A percentile compares a stretch with the other conserved stretches of the same genome.
phyloP scores from a whole-genome alignment of 805 yeast genomes.

The Pichia pseudocactophila region DNA sequence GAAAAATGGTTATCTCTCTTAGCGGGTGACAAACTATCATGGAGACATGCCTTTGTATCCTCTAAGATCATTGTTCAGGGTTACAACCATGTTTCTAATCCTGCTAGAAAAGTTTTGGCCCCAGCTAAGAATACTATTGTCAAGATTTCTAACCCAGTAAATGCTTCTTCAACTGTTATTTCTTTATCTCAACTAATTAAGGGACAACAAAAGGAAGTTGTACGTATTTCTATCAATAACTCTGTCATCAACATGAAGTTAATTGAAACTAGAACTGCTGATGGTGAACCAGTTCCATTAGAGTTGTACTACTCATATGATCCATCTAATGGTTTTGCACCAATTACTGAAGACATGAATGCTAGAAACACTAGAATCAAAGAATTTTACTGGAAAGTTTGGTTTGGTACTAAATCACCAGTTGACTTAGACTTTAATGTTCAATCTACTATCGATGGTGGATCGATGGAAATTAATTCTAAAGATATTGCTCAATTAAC shows the following conservation, averaged over 20 bases:
- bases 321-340: slow-evolving; percentile 90
- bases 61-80: slow-evolving; percentile 81
- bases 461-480: slow-evolving; percentile 56
- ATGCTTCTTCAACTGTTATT: slow-evolving; percentile 48
- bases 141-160: slow-evolving; percentile 47
- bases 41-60: slow-evolving; percentile 89
- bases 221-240: slow-evolving; percentile 46
- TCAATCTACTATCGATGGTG: slow-evolving; percentile 62
- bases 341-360: slow-evolving; percentile 81
- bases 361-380: slow-evolving; percentile 91
- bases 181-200: slow-evolving; percentile 62
- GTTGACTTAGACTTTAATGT: slow-evolving; percentile 69
- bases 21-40: slow-evolving; percentile 69
- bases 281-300: slow-evolving; percentile 62
- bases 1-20: slow-evolving; percentile 68
- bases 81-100: slow-evolving; percentile 66
- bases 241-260: slow-evolving; percentile 58
- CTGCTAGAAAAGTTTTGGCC: slow-evolving; percentile 69
- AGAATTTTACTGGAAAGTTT: slow-evolving; percentile 92
- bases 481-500: slow-evolving; percentile 85
- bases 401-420: slow-evolving; percentile 66
- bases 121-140: slow-evolving; percentile 57
- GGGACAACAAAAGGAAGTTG: slow-evolving; percentile 61
- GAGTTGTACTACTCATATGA: slow-evolving; percentile 70
- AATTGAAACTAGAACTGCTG: slow-evolving; percentile 84